These are phyloP conservation scores for Naganishia antarctica DNA, from an alignment of 768 basidiomycete genomes.

Conservation along the genomic window DNA sequence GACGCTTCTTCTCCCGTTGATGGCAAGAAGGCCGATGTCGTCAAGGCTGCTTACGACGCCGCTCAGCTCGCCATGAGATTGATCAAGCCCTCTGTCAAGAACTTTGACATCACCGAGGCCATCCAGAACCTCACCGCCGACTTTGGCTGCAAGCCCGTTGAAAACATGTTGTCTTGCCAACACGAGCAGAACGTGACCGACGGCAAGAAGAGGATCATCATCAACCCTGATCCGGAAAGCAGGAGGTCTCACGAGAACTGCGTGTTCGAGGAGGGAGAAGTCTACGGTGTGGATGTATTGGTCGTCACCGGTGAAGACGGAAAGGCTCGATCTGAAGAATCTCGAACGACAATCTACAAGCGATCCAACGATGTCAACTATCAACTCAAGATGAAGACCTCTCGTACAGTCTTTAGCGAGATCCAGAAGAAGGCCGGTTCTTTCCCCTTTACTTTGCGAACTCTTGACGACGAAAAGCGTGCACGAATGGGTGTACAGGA, in stretches of 20 bases:
- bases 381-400: conserved; percentile 96
- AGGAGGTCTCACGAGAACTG: conserved; percentile 77
- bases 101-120: conserved; percentile 87
- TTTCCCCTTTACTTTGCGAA: conserved; percentile 95
- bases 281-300: conserved; percentile 84
- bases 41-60: conserved; percentile 89
- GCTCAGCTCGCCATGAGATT: conserved; percentile 87
- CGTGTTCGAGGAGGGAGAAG: conserved; percentile 86
- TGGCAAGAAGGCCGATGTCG: conserved; percentile 79
- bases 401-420: conserved; percentile 91
- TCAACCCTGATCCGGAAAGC: conserved; percentile 80
- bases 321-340: conserved; percentile 81
- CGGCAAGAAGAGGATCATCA: conserved; percentile 89
- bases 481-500: conserved; percentile 92
- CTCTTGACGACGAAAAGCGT: conserved; percentile 90
- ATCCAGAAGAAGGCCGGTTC: conserved; percentile 96
- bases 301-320: conserved; percentile 70
- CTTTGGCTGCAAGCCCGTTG: conserved; percentile 80
- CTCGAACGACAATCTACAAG: conserved; percentile 88
- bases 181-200: conserved; percentile 91
- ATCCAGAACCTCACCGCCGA: conserved; percentile 65
- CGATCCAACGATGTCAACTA: conserved; percentile 74
- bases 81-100: conserved; percentile 86
- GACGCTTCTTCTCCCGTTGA: conserved; percentile 68
- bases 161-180: conserved; percentile 95